A percentile compares a stretch with the other conserved stretches of the same genome.
These are phyloP conservation scores for Sphaerulina musiva DNA, from an alignment of 2,329 filamentous ascomycete species.

Conservation along the genomic window DNA sequence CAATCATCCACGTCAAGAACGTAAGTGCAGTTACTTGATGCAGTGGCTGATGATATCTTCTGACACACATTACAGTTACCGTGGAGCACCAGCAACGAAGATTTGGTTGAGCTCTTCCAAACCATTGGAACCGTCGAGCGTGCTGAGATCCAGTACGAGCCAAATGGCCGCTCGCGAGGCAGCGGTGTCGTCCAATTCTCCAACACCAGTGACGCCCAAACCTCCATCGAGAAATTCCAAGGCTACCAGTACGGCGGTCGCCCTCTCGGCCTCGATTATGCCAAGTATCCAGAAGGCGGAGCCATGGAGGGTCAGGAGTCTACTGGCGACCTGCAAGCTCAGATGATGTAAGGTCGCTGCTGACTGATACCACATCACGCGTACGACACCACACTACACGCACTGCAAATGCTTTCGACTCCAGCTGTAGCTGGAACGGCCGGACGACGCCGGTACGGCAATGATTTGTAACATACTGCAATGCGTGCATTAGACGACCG, in stretches of 20 bases:
- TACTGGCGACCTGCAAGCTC: conserved; percentile 76
- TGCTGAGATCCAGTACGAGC: conserved; percentile 98
- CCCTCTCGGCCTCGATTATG: conserved; percentile 84
- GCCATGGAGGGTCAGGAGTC: conserved; percentile 77
- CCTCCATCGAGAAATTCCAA: conserved; percentile 92
- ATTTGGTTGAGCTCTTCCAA: conserved; percentile 90
- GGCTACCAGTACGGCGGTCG: conserved; percentile 96
- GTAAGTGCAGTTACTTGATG: conserved; percentile 51
- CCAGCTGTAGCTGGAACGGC: conserved; percentile 1
- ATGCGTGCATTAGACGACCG: conserved; percentile 10
- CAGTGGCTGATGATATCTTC: conserved; percentile 28
- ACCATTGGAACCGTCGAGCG: conserved; percentile 97
- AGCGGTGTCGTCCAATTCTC: conserved; percentile 97
- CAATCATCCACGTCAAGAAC: conserved; percentile 92
- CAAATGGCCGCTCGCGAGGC: conserved; percentile 88
- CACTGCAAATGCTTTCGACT: neutral
- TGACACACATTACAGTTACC: conserved; percentile 59
- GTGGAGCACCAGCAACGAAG: conserved; percentile 98
- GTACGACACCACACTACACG: neutral
- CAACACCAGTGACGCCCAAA: conserved; percentile 73
- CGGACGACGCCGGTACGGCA: neutral
- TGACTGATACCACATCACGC: neutral
- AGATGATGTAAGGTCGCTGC: conserved; percentile 68
- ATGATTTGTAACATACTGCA: conserved; percentile 2
- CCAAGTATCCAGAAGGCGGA: conserved; percentile 78